A percentile compares a stretch with the other conserved stretches of the same genome.
These are phyloP conservation scores for Lichtheimia corymbifera DNA, from an alignment of 371 early-diverging fungal species.

Conservation along the genomic window DNA sequence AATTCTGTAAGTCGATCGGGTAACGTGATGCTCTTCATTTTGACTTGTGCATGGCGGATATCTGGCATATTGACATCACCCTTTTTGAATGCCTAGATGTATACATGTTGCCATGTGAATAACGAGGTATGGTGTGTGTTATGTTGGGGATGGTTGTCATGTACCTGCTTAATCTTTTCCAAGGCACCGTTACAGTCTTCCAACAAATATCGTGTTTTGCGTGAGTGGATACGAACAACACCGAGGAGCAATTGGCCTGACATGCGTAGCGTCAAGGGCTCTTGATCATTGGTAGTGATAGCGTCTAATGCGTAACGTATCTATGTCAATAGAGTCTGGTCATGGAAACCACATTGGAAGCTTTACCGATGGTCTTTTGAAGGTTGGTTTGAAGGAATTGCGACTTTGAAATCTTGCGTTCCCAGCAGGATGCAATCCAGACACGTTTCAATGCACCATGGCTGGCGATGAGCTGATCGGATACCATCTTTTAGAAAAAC, in stretches of 20 bases:
- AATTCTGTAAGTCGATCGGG: conserved; percentile 87
- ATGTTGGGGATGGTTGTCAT: neutral
- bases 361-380: conserved; percentile 77
- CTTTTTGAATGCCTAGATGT: conserved; percentile 78
- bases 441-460: conserved; percentile 94
- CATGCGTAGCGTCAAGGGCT: conserved; percentile 89
- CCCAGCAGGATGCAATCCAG: conserved; percentile 98
- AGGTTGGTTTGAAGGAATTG: conserved; percentile 93
- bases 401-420: conserved; percentile 92
- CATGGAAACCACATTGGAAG: neutral
- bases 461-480: conserved; percentile 59
- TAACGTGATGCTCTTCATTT: conserved; percentile 83
- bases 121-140: neutral
- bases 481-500: neutral
- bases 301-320: conserved; percentile 56
- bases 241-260: conserved; percentile 97
- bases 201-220: conserved; percentile 94
- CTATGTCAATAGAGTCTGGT: conserved; percentile 1
- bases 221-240: conserved; percentile 93
- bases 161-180: conserved; percentile 88
- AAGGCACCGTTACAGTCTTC: conserved; percentile 98
- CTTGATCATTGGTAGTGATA: conserved; percentile 77
- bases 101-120: neutral
- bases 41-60: conserved; percentile 70
- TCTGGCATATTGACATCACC: conserved; percentile 87